Evolutionary conservation across 345 rosid species (phyloP).

Genomic region (Cardamine resedifolia): DNA sequence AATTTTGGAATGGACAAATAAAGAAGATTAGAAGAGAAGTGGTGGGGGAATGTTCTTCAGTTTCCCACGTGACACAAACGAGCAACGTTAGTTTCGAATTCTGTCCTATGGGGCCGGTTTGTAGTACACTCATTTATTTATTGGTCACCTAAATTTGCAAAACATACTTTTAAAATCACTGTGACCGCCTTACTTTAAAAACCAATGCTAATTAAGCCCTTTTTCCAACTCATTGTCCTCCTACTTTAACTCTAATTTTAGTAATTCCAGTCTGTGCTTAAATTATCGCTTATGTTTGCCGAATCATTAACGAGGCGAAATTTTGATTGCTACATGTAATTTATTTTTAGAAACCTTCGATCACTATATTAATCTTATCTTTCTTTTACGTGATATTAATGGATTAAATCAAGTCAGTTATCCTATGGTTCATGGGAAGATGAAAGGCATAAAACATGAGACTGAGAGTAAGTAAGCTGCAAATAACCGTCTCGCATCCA

Average conservation of each 20-base stretch:
- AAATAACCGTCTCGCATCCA: too few relatives aligned
- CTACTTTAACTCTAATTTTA: background rate
- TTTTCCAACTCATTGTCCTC: background rate
- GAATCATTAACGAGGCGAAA: background rate
- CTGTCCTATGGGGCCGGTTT: slow-evolving; percentile 6
- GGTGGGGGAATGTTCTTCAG: slow-evolving; percentile 32
- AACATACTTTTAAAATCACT: slow-evolving; percentile 10
- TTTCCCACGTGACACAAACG: slow-evolving; percentile 32
- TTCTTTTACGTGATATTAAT: too few relatives aligned
- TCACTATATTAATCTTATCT: too few relatives aligned
- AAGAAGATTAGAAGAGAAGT: slow-evolving; percentile 15
- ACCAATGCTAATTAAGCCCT: background rate
- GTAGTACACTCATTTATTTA: slow-evolving; percentile 17
- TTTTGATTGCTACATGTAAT: background rate
- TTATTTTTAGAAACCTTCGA: too few relatives aligned
- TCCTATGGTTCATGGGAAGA: background rate
- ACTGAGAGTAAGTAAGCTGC: background rate
- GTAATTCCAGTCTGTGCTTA: background rate
- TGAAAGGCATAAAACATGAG: background rate
- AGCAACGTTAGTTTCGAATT: slow-evolving; percentile 11
- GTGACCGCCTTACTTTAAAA: background rate
- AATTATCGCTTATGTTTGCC: background rate
- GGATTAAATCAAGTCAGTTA: too few relatives aligned
- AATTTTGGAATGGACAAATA: slow-evolving; percentile 12
- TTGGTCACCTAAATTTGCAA: slow-evolving; percentile 2